These are phyloP conservation scores for Globisporangium recalcitrans DNA, from an alignment of 352 stramenopile species.

Conservation along the genomic window DNA sequence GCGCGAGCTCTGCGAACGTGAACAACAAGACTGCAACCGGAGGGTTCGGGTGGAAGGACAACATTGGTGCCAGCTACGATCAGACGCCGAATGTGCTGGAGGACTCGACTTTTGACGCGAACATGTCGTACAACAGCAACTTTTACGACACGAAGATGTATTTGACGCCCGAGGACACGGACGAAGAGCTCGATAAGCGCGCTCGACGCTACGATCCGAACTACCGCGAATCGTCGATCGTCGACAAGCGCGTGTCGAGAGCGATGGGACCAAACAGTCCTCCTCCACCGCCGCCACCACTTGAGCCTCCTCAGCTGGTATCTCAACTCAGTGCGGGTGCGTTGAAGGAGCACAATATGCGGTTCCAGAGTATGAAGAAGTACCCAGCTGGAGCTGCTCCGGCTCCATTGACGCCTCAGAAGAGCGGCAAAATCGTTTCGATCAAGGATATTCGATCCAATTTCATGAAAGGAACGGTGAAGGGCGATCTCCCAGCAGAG, in stretches of 20 bases:
- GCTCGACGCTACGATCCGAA: constrained; percentile 30
- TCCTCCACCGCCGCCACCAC: constrained; percentile 5
- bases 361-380: constrained; percentile 9
- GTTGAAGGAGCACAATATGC: constrained; percentile 9
- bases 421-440: constrained; percentile 32
- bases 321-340: constrained; percentile 9
- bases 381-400: neutral
- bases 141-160: constrained; percentile 31
- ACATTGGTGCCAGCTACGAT: constrained; percentile 6
- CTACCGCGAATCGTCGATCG: constrained; percentile 6
- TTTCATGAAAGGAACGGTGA: constrained; percentile 15
- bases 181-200: constrained; percentile 34
- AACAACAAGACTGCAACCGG: neutral
- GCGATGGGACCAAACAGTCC: constrained; percentile 1
- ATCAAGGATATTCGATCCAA: constrained; percentile 30
- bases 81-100: constrained; percentile 6
- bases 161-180: constrained; percentile 27
- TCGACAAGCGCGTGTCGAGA: neutral
- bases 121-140: constrained; percentile 22
- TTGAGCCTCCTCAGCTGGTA: neutral
- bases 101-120: constrained; percentile 13
- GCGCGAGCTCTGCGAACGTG: neutral
- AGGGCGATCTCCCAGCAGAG: constrained; percentile 10
- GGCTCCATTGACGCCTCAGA: constrained; percentile 2
- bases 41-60: constrained; percentile 10